phyloP scores from a whole-genome alignment of 2,329 filamentous ascomycete genomes.

The Dothistroma pini region DNA sequence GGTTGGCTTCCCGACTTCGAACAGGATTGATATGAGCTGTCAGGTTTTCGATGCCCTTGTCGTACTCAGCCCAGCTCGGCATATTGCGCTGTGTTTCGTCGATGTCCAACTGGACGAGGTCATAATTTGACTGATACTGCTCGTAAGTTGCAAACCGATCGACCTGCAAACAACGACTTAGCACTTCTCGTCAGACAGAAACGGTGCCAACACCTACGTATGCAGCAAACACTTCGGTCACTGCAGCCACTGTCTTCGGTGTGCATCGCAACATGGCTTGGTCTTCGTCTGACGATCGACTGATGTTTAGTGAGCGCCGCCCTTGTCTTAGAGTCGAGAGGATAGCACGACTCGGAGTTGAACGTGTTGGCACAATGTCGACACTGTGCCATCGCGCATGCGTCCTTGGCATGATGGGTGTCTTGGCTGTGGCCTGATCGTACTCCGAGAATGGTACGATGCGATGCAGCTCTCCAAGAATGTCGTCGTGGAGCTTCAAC shows the following conservation, averaged over 20 bases:
- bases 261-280: conserved; percentile 44
- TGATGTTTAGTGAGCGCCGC: conserved; percentile 47
- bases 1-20: conserved; percentile 59
- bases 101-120: conserved; percentile 76
- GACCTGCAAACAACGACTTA: conserved; percentile 55
- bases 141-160: conserved; percentile 81
- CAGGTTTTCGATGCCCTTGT: conserved; percentile 79
- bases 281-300: conserved; percentile 39
- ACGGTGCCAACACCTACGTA: conserved; percentile 41
- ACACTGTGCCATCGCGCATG: conserved; percentile 49
- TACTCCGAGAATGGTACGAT: conserved; percentile 63
- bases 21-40: conserved; percentile 69
- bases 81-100: conserved; percentile 62
- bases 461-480: conserved; percentile 70
- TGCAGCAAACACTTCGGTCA: conserved; percentile 53
- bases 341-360: conserved; percentile 30
- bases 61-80: conserved; percentile 76
- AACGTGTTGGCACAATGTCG: conserved; percentile 41
- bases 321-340: conserved; percentile 33
- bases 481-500: conserved; percentile 75
- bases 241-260: conserved; percentile 51
- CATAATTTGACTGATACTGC: conserved; percentile 87
- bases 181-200: conserved; percentile 39
- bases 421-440: conserved; percentile 32
- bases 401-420: conserved; percentile 31